These are phyloP conservation scores for Bruguiera gymnorhiza DNA, from an alignment of 345 rosid species.

Conservation along the genomic window DNA sequence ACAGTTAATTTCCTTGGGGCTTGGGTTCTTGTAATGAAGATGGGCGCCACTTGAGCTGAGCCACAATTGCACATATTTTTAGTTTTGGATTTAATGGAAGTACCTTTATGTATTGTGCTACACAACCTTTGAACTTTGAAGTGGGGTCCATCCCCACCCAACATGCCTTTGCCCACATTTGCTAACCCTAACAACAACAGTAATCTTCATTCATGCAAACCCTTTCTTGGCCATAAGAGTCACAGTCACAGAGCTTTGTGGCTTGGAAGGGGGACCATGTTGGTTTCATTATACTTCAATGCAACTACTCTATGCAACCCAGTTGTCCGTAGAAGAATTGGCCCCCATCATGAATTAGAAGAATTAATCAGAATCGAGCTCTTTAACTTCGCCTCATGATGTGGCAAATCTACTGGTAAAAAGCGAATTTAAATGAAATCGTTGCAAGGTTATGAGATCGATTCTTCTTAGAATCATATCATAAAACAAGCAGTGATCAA, in stretches of 20 bases:
- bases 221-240: constrained; percentile 46
- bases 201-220: constrained; percentile 28
- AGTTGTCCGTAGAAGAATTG: constrained; percentile 7
- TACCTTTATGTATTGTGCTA: constrained; percentile 31
- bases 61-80: constrained; percentile 16
- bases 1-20: constrained; percentile 20
- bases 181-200: constrained; percentile 15
- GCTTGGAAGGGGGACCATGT: constrained; percentile 37
- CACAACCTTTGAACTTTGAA: constrained; percentile 19
- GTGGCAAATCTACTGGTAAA: neutral
- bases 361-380: neutral
- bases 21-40: constrained; percentile 21
- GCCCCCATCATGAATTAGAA: neutral
- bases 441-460: no score
- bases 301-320: constrained; percentile 27
- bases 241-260: constrained; percentile 34
- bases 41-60: constrained; percentile 11
- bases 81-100: constrained; percentile 34
- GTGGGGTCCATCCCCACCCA: constrained; percentile 26
- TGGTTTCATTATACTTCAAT: constrained; percentile 27
- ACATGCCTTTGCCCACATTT: constrained; percentile 20
- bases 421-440: no score
- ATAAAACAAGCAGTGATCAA: no score
- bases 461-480: no score
- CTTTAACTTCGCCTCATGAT: neutral